phyloP scores from a whole-genome alignment of 2,329 filamentous ascomycete species.

The Periglandula ipomoeae region DNA sequence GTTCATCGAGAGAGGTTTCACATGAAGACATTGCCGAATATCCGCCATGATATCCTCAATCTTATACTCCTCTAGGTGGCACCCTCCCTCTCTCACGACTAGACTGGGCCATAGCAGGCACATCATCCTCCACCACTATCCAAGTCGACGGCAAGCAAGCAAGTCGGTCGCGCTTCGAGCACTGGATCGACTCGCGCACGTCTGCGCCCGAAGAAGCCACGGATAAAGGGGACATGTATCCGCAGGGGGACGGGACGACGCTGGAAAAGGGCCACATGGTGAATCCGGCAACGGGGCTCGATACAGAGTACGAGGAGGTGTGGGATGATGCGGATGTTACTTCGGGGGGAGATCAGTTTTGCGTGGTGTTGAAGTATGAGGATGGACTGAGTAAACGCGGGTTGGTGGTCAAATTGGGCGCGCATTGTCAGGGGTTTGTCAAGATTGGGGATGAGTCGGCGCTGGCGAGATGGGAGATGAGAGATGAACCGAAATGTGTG shows the following conservation, averaged over 20 bases:
- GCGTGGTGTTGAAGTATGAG: slow-evolving; percentile 33
- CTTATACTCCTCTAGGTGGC: neutral
- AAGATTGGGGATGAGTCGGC: slow-evolving; percentile 32
- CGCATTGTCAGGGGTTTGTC: slow-evolving; percentile 47
- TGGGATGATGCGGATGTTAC: slow-evolving; percentile 42
- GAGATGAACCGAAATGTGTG: slow-evolving; percentile 23
- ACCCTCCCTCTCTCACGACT: slow-evolving; percentile 21
- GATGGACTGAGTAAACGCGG: slow-evolving; percentile 31
- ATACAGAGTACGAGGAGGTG: slow-evolving; percentile 55
- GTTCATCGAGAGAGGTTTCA: too few relatives aligned
- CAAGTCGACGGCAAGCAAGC: slow-evolving; percentile 17
- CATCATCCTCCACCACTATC: slow-evolving; percentile 28
- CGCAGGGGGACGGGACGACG: slow-evolving; percentile 28
- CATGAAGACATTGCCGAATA: too few relatives aligned
- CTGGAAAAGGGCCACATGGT: slow-evolving; percentile 52
- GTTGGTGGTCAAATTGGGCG: slow-evolving; percentile 43
- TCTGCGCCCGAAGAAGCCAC: slow-evolving; percentile 25
- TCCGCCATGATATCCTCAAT: too few relatives aligned
- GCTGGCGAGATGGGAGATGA: slow-evolving; percentile 44
- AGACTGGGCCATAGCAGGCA: slow-evolving; percentile 59
- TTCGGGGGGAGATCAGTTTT: slow-evolving; percentile 8
- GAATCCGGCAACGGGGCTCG: slow-evolving; percentile 42
- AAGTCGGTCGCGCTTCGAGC: slow-evolving; percentile 39
- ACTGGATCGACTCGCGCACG: slow-evolving; percentile 51
- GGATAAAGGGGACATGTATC: slow-evolving; percentile 50